phyloP scores from a whole-genome alignment of 2,329 filamentous ascomycete species.

The Penicillium sp. region DNA sequence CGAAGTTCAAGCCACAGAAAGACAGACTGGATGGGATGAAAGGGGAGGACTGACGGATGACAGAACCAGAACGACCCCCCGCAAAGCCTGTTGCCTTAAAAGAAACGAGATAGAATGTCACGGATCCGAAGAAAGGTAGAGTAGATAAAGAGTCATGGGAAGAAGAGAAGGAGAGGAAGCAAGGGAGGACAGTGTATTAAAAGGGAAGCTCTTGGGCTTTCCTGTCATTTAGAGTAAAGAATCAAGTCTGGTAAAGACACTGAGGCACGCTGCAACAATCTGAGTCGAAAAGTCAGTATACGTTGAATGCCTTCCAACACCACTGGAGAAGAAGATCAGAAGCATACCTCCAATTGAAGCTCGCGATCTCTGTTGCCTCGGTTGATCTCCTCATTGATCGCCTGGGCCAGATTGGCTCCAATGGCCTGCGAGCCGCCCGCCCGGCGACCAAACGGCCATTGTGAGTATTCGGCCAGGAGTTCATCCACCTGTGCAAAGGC shows the following conservation, averaged over 20 bases:
- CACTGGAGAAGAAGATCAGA: not conserved
- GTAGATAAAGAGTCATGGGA: constrained; percentile 4
- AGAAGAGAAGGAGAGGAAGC: too few species aligned
- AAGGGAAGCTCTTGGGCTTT: constrained; percentile 14
- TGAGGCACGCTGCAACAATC: constrained; percentile 89
- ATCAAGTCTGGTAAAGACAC: constrained; percentile 95
- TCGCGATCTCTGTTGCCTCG: constrained; percentile 89
- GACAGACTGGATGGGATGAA: constrained; percentile 24
- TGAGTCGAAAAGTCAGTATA: constrained; percentile 28
- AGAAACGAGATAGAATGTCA: constrained; percentile 6
- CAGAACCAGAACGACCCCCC: not conserved
- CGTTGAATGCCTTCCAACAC: not conserved
- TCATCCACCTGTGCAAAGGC: constrained; percentile 97
- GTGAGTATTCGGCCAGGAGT: constrained; percentile 88
- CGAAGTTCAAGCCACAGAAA: constrained; percentile 21
- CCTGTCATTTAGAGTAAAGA: constrained; percentile 64
- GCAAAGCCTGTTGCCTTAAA: constrained; percentile 1
- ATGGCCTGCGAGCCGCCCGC: constrained; percentile 70
- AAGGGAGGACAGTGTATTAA: constrained; percentile 21
- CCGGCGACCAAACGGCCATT: constrained; percentile 91
- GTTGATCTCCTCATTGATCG: constrained; percentile 80
- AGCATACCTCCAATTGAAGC: constrained; percentile 81
- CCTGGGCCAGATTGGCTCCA: constrained; percentile 83
- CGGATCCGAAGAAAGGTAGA: constrained; percentile 3
- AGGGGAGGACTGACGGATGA: constrained; percentile 5